phyloP scores from a whole-genome alignment of 139 green algal genomes.

The Chlorella sorokiniana region DNA sequence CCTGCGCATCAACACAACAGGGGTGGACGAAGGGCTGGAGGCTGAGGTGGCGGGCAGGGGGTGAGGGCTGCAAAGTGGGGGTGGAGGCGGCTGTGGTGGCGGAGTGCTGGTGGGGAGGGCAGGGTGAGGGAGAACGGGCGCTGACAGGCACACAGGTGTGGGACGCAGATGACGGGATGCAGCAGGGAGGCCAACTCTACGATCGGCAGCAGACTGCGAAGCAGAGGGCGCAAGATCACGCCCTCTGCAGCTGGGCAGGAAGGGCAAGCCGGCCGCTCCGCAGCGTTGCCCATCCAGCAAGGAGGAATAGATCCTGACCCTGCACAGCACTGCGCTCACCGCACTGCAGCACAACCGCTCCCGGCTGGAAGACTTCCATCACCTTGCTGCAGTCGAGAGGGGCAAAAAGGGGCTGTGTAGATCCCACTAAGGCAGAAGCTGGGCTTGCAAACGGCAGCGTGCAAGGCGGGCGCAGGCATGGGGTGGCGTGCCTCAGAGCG shows the following conservation, averaged over 20 bases:
- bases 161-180: too few relatives aligned
- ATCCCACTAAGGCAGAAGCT: too few relatives aligned
- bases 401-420: background rate
- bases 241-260: too few relatives aligned
- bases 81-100: too few relatives aligned
- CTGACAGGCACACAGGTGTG: too few relatives aligned
- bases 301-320: background rate
- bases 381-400: conserved; percentile 38
- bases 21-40: background rate
- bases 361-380: conserved; percentile 80
- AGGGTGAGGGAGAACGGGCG: too few relatives aligned
- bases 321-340: conserved; percentile 38
- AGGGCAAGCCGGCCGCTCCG: background rate
- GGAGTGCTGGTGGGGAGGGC: too few relatives aligned
- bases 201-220: background rate
- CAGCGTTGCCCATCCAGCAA: background rate
- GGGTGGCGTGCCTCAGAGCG: too few relatives aligned
- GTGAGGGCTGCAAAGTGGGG: background rate
- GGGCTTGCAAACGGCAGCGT: too few relatives aligned
- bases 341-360: conserved; percentile 85
- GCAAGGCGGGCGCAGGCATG: too few relatives aligned
- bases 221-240: too few relatives aligned
- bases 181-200: background rate
- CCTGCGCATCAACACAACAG: conserved; percentile 48
- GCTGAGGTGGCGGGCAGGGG: background rate